Evolutionary conservation across 164 flowering plant species (phyloP), one percentile per base, ranked within the genome.

Genomic region (Taxillus chinensis): DNA sequence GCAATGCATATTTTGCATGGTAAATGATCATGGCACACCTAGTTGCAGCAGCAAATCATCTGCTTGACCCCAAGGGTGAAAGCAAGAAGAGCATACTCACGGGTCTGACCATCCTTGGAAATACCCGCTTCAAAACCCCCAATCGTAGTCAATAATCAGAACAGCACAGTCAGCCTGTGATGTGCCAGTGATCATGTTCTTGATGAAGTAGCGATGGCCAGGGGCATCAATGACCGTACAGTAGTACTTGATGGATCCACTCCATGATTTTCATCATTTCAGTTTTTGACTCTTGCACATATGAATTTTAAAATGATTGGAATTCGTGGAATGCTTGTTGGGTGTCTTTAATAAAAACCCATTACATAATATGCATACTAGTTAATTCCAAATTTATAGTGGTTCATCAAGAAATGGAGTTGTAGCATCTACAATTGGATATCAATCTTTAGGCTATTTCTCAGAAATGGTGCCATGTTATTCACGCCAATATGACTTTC

Each of bases 401-500:
- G 27, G 46, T 43, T 6, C 46, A 5, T 43, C 7, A 43, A 1
- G 7, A 43, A 43, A 5, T 43, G 7, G 46, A 43, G 10, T 43
- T 9, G 7, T 43, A 9, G 7, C 10, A 43, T 5, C 46, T 43
- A 5, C 46, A 5, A 1, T 43, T 43, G 10, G 46, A 43, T 43
- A 5, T 43, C 8, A 5, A 9, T 43, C 8, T 27, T 27, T 27
- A 43, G 10, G 10, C 10, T 6, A 43, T 9, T 1, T 43, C 12
- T 14, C 13, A 48, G 9, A 14, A 11, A 9, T n/a, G n/a, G n/a
- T n/a, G n/a, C n/a, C n/a, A 48, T 7, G 51, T 48, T 8, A 11
- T 48, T 3, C 51, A 7, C 51, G 12, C 12, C 3, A 86, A 83
- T 80, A 80, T 41, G 90, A 83, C 68, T 90, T 90, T 67, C 83